Percentiles rank a stretch among this genome's conserved stretches.
phyloP scores from a whole-genome alignment of 164 flowering plant species.

The Kingdonia uniflora region DNA sequence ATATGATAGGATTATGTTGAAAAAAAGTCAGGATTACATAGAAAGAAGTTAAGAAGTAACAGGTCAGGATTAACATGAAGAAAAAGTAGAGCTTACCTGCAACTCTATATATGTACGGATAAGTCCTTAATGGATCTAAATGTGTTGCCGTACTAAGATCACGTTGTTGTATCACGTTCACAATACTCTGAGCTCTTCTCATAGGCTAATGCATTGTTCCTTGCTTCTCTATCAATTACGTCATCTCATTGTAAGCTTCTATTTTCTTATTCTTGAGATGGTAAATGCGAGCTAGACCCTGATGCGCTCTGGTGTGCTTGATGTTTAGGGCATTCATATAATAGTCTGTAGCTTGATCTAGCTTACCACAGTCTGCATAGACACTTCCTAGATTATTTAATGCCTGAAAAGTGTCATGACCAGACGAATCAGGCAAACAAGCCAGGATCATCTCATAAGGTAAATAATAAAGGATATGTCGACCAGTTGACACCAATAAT shows the following conservation, averaged over 20 bases:
- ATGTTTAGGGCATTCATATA: constrained; percentile 77
- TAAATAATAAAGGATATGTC: no score
- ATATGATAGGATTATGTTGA: no score
- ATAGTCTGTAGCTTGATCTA: constrained; percentile 78
- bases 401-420: constrained; percentile 45
- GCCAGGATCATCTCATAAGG: no score
- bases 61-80: no score
- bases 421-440: no score
- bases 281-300: constrained; percentile 88
- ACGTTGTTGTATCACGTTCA: constrained; percentile 78
- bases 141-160: constrained; percentile 81
- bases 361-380: constrained; percentile 76
- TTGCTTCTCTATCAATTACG: constrained; percentile 81
- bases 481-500: no score
- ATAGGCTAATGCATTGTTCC: constrained; percentile 83
- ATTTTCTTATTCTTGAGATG: constrained; percentile 66
- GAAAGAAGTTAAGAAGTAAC: no score
- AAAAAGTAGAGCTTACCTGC: constrained; percentile 85
- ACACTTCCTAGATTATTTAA: constrained; percentile 86
- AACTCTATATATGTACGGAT: constrained; percentile 94
- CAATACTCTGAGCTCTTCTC: constrained; percentile 97
- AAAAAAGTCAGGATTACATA: no score
- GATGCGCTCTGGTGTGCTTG: constrained; percentile 95
- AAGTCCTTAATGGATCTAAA: constrained; percentile 81
- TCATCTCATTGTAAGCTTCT: constrained; percentile 96